phyloP scores from a whole-genome alignment of 169 alveolate genomes.

The Eimeria acervulina region DNA sequence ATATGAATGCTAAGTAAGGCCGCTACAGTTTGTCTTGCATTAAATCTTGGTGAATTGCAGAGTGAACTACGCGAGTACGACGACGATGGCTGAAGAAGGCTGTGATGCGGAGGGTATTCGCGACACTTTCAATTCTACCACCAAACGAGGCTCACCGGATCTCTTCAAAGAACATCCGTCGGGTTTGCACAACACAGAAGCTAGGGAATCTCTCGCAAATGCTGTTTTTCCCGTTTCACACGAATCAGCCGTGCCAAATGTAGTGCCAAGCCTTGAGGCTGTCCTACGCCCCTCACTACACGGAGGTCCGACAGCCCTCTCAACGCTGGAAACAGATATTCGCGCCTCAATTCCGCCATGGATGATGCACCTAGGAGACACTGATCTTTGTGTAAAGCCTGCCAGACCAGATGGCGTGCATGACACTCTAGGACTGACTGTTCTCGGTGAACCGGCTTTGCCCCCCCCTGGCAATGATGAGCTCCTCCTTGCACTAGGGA shows the following conservation, averaged over 20 bases:
- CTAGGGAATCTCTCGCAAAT: too few species aligned
- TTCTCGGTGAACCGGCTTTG: background rate
- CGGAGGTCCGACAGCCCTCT: background rate
- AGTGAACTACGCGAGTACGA: background rate
- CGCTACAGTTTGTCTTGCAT: background rate
- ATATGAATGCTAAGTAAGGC: background rate
- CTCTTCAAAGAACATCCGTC: background rate
- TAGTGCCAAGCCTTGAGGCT: background rate
- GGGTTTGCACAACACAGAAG: background rate
- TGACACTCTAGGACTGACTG: slow-evolving; percentile 22
- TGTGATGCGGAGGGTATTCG: background rate
- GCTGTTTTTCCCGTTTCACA: background rate
- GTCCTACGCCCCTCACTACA: background rate
- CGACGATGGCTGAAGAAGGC: background rate
- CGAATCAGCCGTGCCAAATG: background rate
- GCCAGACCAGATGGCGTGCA: slow-evolving; percentile 15
- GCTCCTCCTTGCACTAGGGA: background rate
- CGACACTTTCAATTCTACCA: background rate
- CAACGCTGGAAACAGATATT: background rate
- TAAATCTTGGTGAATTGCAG: background rate
- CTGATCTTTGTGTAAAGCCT: background rate
- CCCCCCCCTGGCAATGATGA: background rate
- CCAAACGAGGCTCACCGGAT: background rate
- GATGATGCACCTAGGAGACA: background rate
- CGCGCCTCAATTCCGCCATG: background rate